Evolutionary conservation across 1,139 yeast genomes (phyloP).

Genomic region (Taphrina wiesneri): DNA sequence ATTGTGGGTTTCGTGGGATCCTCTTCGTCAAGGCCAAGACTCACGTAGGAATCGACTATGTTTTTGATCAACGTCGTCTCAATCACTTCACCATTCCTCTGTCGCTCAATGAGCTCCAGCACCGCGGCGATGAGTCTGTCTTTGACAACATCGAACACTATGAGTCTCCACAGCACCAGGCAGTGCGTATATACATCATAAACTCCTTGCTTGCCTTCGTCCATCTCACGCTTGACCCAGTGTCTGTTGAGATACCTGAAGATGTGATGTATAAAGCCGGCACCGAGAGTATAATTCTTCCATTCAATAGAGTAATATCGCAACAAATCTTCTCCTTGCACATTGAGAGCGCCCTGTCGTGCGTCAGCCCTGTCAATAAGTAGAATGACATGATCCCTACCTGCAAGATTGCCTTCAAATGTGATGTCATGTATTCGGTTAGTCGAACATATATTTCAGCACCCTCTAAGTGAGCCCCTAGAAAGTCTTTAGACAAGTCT

Average conservation of each 20-base stretch:
- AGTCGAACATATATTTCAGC: slow-evolving; percentile 81
- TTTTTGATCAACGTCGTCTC: slow-evolving; percentile 66
- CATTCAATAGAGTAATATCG: slow-evolving; percentile 85
- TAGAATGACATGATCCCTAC: background rate
- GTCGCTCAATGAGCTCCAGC: slow-evolving; percentile 70
- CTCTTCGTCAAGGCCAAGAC: slow-evolving; percentile 51
- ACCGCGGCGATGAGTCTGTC: slow-evolving; percentile 66
- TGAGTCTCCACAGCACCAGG: slow-evolving; percentile 81
- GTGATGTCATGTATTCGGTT: slow-evolving; percentile 63
- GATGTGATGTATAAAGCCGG: slow-evolving; percentile 87
- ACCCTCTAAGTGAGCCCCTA: slow-evolving; percentile 61
- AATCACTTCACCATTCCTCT: slow-evolving; percentile 76
- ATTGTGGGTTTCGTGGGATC: slow-evolving; percentile 83
- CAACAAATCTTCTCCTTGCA: slow-evolving; percentile 63
- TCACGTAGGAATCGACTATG: slow-evolving; percentile 78
- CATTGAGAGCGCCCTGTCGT: slow-evolving; percentile 37
- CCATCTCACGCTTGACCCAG: slow-evolving; percentile 96
- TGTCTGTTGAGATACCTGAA: slow-evolving; percentile 94
- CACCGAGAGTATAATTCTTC: slow-evolving; percentile 88
- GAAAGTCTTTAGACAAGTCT: slow-evolving; percentile 41
- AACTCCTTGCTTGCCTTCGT: slow-evolving; percentile 89
- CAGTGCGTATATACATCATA: slow-evolving; percentile 90
- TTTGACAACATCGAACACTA: slow-evolving; percentile 70
- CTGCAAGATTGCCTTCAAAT: slow-evolving; percentile 50
- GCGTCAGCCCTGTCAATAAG: background rate